Percentiles rank a stretch among this genome's conserved stretches.
phyloP scores from a whole-genome alignment of 2,329 filamentous ascomycete species.

The Fusarium setosum region DNA sequence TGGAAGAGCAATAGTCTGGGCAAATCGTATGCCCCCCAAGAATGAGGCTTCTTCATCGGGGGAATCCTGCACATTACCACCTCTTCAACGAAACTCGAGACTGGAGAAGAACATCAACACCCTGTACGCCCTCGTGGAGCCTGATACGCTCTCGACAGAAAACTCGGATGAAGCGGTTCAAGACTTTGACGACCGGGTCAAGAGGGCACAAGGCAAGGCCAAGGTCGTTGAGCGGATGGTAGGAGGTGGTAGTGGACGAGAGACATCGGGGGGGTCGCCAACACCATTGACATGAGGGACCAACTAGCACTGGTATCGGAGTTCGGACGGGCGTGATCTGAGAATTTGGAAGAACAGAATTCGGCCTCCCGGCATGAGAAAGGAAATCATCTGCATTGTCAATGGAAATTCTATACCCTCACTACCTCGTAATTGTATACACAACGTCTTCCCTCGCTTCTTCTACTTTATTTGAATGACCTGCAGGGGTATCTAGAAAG shows the following conservation, averaged over 20 bases:
- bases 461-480: constrained; percentile 62
- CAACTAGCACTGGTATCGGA: background rate
- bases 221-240: constrained; percentile 85
- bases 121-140: constrained; percentile 82
- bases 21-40: constrained; percentile 67
- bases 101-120: constrained; percentile 81
- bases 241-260: constrained; percentile 42
- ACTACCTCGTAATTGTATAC: constrained; percentile 46
- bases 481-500: constrained; percentile 70
- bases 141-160: constrained; percentile 78
- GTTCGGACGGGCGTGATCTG: constrained; percentile 8
- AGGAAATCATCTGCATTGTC: constrained; percentile 44
- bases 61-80: constrained; percentile 46
- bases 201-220: constrained; percentile 83
- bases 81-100: constrained; percentile 69
- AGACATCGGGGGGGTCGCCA: constrained; percentile 23
- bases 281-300: background rate
- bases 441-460: constrained; percentile 35
- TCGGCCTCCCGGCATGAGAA: constrained; percentile 14
- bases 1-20: constrained; percentile 86
- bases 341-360: background rate
- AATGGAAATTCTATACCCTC: constrained; percentile 46
- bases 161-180: constrained; percentile 92
- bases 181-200: constrained; percentile 90
- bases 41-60: background rate